Conservation (phyloP, 352 stramenopile genomes). For the Globisporangium viniferum region DNA sequence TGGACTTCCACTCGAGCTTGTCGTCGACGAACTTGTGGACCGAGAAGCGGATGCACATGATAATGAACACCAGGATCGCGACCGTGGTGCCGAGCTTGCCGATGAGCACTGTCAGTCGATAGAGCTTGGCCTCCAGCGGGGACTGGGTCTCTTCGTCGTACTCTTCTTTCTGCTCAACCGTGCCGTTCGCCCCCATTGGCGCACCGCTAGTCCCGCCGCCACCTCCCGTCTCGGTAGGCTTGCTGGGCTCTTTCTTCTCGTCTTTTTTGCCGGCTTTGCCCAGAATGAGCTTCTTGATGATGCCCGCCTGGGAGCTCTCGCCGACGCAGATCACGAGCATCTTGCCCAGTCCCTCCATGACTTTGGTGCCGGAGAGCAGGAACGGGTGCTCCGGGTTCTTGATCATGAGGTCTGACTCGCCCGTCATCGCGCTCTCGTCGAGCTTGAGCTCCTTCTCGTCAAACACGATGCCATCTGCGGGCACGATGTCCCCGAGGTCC, state of each 20-base stretch:
- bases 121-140: slow-evolving; percentile 85
- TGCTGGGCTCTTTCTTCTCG: slow-evolving; percentile 34
- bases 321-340: slow-evolving; percentile 94
- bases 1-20: slow-evolving; percentile 38
- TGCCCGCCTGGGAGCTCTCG: slow-evolving; percentile 90
- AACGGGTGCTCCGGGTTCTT: slow-evolving; percentile 90
- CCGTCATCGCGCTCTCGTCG: slow-evolving; percentile 91
- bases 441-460: slow-evolving; percentile 87
- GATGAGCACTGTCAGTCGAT: slow-evolving; percentile 78
- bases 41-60: slow-evolving; percentile 73
- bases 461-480: slow-evolving; percentile 88
- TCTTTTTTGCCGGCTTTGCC: slow-evolving; percentile 62
- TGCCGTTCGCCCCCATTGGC: slow-evolving; percentile 71
- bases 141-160: slow-evolving; percentile 65
- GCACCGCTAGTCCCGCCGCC: slow-evolving; percentile 48
- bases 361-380: slow-evolving; percentile 92
- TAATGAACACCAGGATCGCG: slow-evolving; percentile 74
- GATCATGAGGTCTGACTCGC: slow-evolving; percentile 86
- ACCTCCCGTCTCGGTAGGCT: slow-evolving; percentile 9
- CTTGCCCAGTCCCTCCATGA: slow-evolving; percentile 89
- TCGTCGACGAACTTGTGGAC: slow-evolving; percentile 54
- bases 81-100: slow-evolving; percentile 74
- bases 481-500: slow-evolving; percentile 85
- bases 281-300: slow-evolving; percentile 89
- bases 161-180: slow-evolving; percentile 65